Percentiles rank a stretch among this genome's conserved stretches.
phyloP scores from a whole-genome alignment of 192 early-diverging fungal genomes.

The Coemansia sp. region DNA sequence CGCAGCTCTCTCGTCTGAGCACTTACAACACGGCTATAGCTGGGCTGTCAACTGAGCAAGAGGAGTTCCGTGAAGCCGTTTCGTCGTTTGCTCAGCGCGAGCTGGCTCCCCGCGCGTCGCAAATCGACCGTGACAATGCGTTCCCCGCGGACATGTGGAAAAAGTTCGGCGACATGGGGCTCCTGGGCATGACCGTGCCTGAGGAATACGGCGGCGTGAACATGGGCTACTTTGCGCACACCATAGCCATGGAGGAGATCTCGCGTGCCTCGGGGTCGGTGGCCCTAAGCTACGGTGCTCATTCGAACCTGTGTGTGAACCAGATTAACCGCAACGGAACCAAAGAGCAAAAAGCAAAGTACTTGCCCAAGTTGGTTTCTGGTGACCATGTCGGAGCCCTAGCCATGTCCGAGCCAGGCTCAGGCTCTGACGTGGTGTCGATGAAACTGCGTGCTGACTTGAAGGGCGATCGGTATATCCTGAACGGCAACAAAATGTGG shows the following conservation, averaged over 20 bases:
- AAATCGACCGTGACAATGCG: conserved; percentile 81
- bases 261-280: conserved; percentile 85
- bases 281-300: conserved; percentile 91
- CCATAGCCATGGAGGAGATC: conserved; percentile 91
- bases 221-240: conserved; percentile 89
- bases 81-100: conserved; percentile 78
- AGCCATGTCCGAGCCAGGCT: conserved; percentile 90
- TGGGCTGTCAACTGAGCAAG: conserved; percentile 71
- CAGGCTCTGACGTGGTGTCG: conserved; percentile 90
- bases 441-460: conserved; percentile 84
- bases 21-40: conserved; percentile 77
- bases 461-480: conserved; percentile 78
- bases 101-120: conserved; percentile 71
- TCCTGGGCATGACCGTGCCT: conserved; percentile 88
- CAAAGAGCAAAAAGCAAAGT: conserved; percentile 82
- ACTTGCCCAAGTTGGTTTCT: conserved; percentile 83
- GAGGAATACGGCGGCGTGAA: conserved; percentile 85
- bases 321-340: conserved; percentile 93
- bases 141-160: conserved; percentile 98
- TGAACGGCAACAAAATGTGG: conserved; percentile 95
- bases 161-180: conserved; percentile 94
- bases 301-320: conserved; percentile 97
- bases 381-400: conserved; percentile 89
- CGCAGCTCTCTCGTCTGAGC: conserved; percentile 16
- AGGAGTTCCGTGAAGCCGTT: conserved; percentile 73